Percentiles rank a stretch among this genome's conserved stretches.
These are phyloP conservation scores for Colletotrichum orchidophilum DNA, from an alignment of 2,329 filamentous ascomycete species.

Conservation along the genomic window DNA sequence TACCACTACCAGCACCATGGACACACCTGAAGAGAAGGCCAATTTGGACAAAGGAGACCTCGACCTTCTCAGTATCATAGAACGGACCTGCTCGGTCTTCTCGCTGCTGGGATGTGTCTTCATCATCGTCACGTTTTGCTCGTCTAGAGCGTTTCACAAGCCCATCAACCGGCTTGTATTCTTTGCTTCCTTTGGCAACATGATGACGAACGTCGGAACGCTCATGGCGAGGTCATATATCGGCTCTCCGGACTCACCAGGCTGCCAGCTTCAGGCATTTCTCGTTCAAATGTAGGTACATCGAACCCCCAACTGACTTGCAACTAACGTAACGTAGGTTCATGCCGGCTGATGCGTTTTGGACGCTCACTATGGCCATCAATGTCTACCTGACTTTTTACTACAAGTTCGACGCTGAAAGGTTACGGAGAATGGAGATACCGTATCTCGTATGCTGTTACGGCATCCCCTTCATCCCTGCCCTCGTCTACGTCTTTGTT, in stretches of 20 bases:
- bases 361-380: conserved; percentile 83
- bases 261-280: conserved; percentile 79
- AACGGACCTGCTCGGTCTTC: conserved; percentile 74
- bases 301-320: conserved; percentile 38
- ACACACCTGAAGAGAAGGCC: neutral
- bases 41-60: conserved; percentile 49
- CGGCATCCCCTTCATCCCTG: conserved; percentile 75
- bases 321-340: conserved; percentile 65
- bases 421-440: conserved; percentile 74
- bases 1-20: neutral
- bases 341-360: conserved; percentile 78
- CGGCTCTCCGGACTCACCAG: conserved; percentile 53
- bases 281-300: conserved; percentile 80
- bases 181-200: conserved; percentile 84
- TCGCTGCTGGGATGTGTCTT: conserved; percentile 77
- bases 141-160: conserved; percentile 78
- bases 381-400: conserved; percentile 89
- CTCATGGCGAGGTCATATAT: conserved; percentile 75
- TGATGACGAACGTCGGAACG: conserved; percentile 80
- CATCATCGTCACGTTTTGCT: conserved; percentile 76
- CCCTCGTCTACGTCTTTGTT: conserved; percentile 74
- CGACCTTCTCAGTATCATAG: conserved; percentile 67
- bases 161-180: conserved; percentile 89
- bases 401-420: conserved; percentile 72
- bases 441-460: conserved; percentile 78